phyloP scores from a whole-genome alignment of 148 eudicot species.

The Salicornia ramosissima region DNA sequence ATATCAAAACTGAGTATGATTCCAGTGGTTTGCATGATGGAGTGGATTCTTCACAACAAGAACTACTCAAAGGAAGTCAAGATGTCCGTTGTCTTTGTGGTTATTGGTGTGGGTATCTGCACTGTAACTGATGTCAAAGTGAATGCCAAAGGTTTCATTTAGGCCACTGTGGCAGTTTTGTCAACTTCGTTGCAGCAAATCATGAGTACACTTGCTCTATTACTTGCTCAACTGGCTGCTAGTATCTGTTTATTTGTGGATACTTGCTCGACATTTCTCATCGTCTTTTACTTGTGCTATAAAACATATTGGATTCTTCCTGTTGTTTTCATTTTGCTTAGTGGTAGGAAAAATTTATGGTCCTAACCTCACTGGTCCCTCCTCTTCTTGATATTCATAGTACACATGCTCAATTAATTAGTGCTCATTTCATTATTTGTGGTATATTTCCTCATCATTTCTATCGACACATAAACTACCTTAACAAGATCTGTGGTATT shows the following conservation, averaged over 20 bases:
- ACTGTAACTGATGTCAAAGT: conserved; percentile 80
- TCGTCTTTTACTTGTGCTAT: no score
- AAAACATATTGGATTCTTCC: no score
- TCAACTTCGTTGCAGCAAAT: conserved; percentile 75
- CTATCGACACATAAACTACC: no score
- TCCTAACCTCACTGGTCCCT: no score
- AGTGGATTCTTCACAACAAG: conserved; percentile 72
- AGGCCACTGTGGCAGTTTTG: conserved; percentile 66
- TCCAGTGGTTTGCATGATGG: conserved; percentile 79
- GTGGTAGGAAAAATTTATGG: no score
- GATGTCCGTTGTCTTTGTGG: conserved; percentile 69
- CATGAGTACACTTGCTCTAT: conserved; percentile 37
- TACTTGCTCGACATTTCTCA: neutral
- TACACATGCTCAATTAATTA: no score
- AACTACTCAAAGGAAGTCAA: conserved; percentile 67
- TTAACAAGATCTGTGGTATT: no score
- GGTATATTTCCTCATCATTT: no score
- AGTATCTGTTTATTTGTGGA: neutral
- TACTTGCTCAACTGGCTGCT: no score
- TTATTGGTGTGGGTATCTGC: conserved; percentile 83
- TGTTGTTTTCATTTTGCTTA: no score
- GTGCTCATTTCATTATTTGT: no score
- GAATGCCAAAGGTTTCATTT: conserved; percentile 70
- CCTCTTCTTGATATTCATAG: no score
- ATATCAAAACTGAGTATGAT: conserved; percentile 84